Conservation (phyloP, 495 filamentous ascomycete species). For the Chlorociboria aeruginascens region DNA sequence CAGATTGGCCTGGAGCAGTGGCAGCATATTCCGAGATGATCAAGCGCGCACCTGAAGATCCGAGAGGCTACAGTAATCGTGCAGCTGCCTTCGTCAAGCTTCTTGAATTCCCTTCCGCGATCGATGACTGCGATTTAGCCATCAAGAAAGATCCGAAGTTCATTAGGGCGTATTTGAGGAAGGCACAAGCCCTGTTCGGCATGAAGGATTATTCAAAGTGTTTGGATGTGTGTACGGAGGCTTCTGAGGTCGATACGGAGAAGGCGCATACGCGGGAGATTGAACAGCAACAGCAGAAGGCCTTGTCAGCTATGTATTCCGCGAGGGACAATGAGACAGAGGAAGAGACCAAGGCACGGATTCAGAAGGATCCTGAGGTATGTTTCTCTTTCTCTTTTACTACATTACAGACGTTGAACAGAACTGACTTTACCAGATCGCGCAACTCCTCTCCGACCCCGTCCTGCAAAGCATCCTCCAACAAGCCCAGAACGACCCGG, state of each 20-base stretch:
- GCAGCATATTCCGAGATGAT: conserved; percentile 95
- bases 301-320: conserved; percentile 78
- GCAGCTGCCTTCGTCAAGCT: conserved; percentile 95
- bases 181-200: conserved; percentile 82
- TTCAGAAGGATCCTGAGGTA: conserved; percentile 89
- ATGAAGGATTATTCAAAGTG: conserved; percentile 97
- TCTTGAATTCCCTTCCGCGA: conserved; percentile 84
- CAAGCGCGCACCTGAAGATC: conserved; percentile 87
- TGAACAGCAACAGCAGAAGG: conserved; percentile 88
- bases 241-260: conserved; percentile 58
- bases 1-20: conserved; percentile 91
- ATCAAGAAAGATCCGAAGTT: conserved; percentile 87
- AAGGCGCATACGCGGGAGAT: conserved; percentile 75
- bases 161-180: conserved; percentile 89
- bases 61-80: conserved; percentile 92
- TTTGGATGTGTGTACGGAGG: conserved; percentile 78
- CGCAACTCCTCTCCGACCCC: conserved; percentile 48
- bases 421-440: no score
- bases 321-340: conserved; percentile 90
- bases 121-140: conserved; percentile 85
- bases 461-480: conserved; percentile 97
- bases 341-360: conserved; percentile 85
- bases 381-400: conserved; percentile 17
- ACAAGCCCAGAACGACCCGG: conserved; percentile 88
- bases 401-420: background rate